phyloP scores from a whole-genome alignment of 306 rosid species.

The Vachellia pachyceras region DNA sequence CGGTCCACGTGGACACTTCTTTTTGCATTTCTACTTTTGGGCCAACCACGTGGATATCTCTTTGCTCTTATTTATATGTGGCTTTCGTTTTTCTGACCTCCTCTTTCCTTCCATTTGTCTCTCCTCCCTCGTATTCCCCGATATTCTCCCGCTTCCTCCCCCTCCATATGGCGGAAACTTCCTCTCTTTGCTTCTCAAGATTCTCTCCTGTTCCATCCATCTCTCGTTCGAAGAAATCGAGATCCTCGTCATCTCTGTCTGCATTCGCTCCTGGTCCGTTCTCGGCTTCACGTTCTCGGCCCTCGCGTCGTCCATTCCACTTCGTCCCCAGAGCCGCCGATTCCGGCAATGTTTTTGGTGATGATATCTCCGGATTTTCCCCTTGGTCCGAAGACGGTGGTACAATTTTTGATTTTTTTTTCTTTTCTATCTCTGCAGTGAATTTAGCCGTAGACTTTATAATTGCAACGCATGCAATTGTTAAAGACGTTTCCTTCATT shows the following conservation, averaged over 20 bases:
- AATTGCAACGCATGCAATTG: background rate
- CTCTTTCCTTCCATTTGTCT: slow-evolving; percentile 14
- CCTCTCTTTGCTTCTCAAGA: slow-evolving; percentile 57
- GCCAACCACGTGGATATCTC: background rate
- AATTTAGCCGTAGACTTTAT: background rate
- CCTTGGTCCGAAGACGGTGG: slow-evolving; percentile 80
- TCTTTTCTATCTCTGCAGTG: too few species aligned
- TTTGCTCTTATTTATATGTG: slow-evolving; percentile 10
- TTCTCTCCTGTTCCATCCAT: slow-evolving; percentile 43
- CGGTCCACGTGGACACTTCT: background rate
- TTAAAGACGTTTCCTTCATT: background rate
- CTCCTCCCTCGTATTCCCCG: background rate
- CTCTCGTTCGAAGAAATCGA: slow-evolving; percentile 37
- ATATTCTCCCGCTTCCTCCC: slow-evolving; percentile 7
- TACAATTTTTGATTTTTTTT: slow-evolving; percentile 13
- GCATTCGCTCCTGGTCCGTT: slow-evolving; percentile 38
- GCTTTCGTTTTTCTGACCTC: slow-evolving; percentile 27
- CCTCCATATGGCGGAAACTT: slow-evolving; percentile 67
- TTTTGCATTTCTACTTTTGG: background rate
- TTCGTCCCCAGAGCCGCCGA: slow-evolving; percentile 54
- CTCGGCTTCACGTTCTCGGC: slow-evolving; percentile 38
- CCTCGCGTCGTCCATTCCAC: slow-evolving; percentile 60
- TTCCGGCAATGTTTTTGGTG: slow-evolving; percentile 49
- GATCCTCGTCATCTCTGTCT: slow-evolving; percentile 32
- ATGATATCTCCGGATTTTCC: slow-evolving; percentile 63